Conservation (phyloP, 2,329 filamentous ascomycete species). For the Cercospora zeina region DNA sequence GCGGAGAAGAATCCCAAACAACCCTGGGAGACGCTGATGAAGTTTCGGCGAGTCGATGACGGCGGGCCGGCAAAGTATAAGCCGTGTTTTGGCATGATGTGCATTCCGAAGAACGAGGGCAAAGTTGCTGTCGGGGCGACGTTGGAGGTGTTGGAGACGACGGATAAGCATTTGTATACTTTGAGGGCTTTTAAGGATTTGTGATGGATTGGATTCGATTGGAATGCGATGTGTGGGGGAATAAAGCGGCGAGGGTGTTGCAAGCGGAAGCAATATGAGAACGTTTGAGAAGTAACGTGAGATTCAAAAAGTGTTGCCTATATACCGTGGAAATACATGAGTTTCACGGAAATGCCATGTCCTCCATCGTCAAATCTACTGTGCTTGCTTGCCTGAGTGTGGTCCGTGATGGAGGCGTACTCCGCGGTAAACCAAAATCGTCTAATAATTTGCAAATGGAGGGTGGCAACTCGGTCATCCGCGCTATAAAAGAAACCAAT, state of each 20-base stretch:
- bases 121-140: constrained; percentile 59
- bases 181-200: constrained; percentile 40
- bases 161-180: constrained; percentile 57
- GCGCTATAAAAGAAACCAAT: neutral
- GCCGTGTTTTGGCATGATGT: constrained; percentile 67
- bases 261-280: neutral
- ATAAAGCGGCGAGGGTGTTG: neutral
- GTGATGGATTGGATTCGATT: constrained; percentile 17
- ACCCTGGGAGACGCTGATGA: constrained; percentile 64
- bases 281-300: neutral
- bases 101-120: constrained; percentile 59
- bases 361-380: too few relatives aligned
- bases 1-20: constrained; percentile 59
- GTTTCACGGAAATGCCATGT: too few relatives aligned
- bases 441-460: neutral
- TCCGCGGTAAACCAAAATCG: too few relatives aligned
- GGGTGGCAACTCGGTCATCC: neutral
- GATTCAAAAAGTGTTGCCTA: too few relatives aligned
- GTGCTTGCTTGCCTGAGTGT: too few relatives aligned
- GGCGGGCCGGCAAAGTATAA: constrained; percentile 63
- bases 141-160: constrained; percentile 60
- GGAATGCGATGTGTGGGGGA: constrained; percentile 4
- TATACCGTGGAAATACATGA: neutral
- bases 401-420: too few relatives aligned
- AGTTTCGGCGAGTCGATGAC: constrained; percentile 60